Conservation (phyloP, 805 yeast genomes). For the Kuraishia floccosa region DNA sequence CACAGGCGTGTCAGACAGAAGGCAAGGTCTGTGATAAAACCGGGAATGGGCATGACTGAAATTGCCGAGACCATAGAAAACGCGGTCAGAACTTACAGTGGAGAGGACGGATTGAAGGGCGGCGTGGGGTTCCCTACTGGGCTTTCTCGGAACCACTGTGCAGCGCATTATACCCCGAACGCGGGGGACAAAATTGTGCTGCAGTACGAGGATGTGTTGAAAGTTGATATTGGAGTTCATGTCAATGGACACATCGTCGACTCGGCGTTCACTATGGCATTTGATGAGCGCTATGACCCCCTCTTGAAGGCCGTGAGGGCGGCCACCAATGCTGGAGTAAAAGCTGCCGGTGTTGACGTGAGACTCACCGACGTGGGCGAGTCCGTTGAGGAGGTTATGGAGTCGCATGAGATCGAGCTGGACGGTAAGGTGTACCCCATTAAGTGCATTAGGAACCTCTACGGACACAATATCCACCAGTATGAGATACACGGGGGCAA, state of each 20-base stretch:
- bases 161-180: slow-evolving; percentile 97
- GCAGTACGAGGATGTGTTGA: slow-evolving; percentile 84
- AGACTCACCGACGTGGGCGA: slow-evolving; percentile 92
- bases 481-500: slow-evolving; percentile 89
- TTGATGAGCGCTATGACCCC: slow-evolving; percentile 73
- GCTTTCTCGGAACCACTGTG: slow-evolving; percentile 81
- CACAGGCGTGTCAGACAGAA: slow-evolving; percentile 85
- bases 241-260: slow-evolving; percentile 91
- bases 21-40: slow-evolving; percentile 63
- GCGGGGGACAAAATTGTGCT: slow-evolving; percentile 82
- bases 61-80: slow-evolving; percentile 86
- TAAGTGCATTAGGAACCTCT: slow-evolving; percentile 82
- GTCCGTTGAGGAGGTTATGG: slow-evolving; percentile 95
- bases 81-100: slow-evolving; percentile 64
- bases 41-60: slow-evolving; percentile 88
- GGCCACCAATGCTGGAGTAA: slow-evolving; percentile 90
- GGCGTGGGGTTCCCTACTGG: slow-evolving; percentile 99
- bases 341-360: slow-evolving; percentile 92
- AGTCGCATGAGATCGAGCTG: slow-evolving; percentile 84
- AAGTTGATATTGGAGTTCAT: slow-evolving; percentile 95
- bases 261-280: slow-evolving; percentile 88
- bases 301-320: slow-evolving; percentile 78
- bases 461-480: slow-evolving; percentile 88
- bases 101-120: slow-evolving; percentile 55
- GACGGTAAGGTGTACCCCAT: slow-evolving; percentile 80